phyloP scores from a whole-genome alignment of 768 basidiomycete species.

The Termitomyces sp. region DNA sequence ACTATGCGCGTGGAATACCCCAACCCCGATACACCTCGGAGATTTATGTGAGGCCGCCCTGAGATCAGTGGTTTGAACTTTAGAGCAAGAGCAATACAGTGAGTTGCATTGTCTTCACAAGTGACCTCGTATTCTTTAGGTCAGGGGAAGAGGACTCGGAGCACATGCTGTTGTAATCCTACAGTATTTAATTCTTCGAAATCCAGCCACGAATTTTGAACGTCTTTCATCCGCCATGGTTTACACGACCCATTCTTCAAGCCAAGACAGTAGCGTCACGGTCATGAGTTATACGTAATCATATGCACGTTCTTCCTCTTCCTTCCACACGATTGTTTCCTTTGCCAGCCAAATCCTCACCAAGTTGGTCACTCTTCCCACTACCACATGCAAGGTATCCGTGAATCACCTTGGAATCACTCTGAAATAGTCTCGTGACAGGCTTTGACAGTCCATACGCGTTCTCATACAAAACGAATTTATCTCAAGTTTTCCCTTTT shows the following conservation, averaged over 20 bases:
- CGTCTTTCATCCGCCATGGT: no score
- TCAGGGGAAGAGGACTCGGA: no score
- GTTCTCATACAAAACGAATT: background rate
- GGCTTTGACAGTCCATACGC: background rate
- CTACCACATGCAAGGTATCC: no score
- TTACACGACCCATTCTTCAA: background rate
- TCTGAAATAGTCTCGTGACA: background rate
- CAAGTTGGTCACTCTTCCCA: background rate
- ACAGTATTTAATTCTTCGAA: no score
- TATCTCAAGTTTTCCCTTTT: background rate
- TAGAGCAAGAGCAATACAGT: conserved; percentile 6
- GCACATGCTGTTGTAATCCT: no score
- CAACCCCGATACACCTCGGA: conserved; percentile 11
- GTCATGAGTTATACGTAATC: no score
- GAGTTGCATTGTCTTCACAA: background rate
- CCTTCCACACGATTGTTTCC: background rate
- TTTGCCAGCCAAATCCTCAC: background rate
- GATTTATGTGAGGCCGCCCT: conserved; percentile 14
- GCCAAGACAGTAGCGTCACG: background rate
- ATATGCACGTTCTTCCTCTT: background rate
- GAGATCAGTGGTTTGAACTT: conserved; percentile 10
- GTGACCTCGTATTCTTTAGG: background rate
- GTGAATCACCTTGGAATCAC: no score
- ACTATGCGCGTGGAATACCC: conserved; percentile 17
- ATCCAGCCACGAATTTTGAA: no score